phyloP scores from a whole-genome alignment of 305 asterid genomes.

The Fraxinus floribunda region DNA sequence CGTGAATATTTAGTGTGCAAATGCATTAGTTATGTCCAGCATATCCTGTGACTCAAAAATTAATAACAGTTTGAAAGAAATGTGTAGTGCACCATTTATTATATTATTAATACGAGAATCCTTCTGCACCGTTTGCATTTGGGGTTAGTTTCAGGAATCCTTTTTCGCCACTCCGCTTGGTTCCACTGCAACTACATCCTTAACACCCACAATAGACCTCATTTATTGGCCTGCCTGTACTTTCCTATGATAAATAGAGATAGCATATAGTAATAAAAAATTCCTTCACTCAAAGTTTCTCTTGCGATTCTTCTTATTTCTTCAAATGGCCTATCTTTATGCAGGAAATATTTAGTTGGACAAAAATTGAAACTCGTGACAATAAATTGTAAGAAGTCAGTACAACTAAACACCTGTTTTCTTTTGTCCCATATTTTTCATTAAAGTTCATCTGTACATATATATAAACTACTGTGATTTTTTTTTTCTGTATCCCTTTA shows the following conservation, averaged over 20 bases:
- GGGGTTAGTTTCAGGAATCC: background rate
- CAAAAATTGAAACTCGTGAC: background rate
- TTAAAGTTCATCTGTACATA: background rate
- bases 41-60: background rate
- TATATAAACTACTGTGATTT: background rate
- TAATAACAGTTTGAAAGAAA: background rate
- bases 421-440: background rate
- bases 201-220: background rate
- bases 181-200: background rate
- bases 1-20: background rate
- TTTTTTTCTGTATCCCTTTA: background rate
- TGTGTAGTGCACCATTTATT: background rate
- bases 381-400: background rate
- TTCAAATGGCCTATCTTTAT: background rate
- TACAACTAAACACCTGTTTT: background rate
- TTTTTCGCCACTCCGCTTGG: background rate
- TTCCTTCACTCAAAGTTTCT: background rate
- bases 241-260: background rate
- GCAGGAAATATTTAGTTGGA: background rate
- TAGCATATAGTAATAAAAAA: background rate
- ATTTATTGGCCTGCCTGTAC: background rate
- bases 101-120: background rate
- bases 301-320: background rate
- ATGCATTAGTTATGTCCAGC: background rate
- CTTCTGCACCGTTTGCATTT: background rate